Conservation (phyloP, 495 filamentous ascomycete species). For the Viridothelium virens region DNA sequence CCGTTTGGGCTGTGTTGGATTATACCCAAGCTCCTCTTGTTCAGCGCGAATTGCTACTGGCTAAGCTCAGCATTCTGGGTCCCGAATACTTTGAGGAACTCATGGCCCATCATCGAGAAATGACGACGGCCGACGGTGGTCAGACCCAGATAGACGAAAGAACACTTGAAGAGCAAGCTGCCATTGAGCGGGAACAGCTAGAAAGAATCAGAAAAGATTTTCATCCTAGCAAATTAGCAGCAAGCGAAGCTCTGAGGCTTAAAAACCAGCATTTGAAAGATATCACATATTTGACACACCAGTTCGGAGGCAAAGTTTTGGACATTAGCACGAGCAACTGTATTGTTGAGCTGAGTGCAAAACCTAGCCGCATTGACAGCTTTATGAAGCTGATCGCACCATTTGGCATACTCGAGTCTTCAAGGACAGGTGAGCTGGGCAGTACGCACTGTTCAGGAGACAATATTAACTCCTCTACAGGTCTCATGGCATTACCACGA, state of each 20-base stretch:
- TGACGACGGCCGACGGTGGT: conserved; percentile 43
- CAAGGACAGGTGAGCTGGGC: conserved; percentile 54
- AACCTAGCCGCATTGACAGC: conserved; percentile 87
- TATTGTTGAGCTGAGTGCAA: conserved; percentile 93
- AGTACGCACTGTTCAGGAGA: neutral
- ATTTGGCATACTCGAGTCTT: conserved; percentile 95
- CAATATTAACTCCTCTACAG: conserved; percentile 27
- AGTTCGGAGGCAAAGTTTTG: conserved; percentile 93
- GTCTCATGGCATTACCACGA: conserved; percentile 92
- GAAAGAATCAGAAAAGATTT: conserved; percentile 48
- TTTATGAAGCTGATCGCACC: conserved; percentile 93
- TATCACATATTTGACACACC: conserved; percentile 91
- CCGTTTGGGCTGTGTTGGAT: conserved; percentile 96
- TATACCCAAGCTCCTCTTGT: conserved; percentile 91
- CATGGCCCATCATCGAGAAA: conserved; percentile 82
- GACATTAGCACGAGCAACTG: conserved; percentile 98
- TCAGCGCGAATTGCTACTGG: conserved; percentile 90
- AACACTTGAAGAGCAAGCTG: conserved; percentile 30
- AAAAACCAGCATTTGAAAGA: conserved; percentile 95
- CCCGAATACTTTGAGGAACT: conserved; percentile 98
- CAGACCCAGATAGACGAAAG: conserved; percentile 24
- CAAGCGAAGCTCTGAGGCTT: conserved; percentile 80
- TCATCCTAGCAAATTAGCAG: conserved; percentile 77
- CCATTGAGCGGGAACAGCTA: conserved; percentile 15
- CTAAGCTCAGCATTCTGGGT: conserved; percentile 90